Evolutionary conservation across 345 rosid species (phyloP).

Genomic region (Orychophragmus violaceus): DNA sequence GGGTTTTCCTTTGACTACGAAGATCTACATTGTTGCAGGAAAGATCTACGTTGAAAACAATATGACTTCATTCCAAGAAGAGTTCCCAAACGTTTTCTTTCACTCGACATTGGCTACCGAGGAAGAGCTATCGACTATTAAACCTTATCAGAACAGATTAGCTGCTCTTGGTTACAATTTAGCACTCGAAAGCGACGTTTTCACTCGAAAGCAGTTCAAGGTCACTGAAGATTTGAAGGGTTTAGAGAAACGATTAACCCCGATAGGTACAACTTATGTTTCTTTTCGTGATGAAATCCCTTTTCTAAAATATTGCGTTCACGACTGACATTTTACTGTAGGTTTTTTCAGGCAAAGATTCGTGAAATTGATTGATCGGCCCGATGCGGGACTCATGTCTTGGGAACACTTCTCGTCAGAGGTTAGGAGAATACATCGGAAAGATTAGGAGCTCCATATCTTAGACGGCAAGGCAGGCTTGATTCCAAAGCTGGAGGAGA

Average conservation of each 20-base stretch:
- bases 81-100: too few species aligned
- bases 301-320: neutral
- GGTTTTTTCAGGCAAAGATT: conserved; percentile 52
- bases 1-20: conserved; percentile 50
- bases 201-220: conserved; percentile 58
- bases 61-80: conserved; percentile 33
- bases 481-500: conserved; percentile 42
- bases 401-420: conserved; percentile 42
- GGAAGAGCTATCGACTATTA: conserved; percentile 42
- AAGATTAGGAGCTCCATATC: conserved; percentile 47
- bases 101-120: conserved; percentile 55
- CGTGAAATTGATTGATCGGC: too few species aligned
- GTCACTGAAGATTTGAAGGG: conserved; percentile 63
- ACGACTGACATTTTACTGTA: neutral
- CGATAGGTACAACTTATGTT: conserved; percentile 38
- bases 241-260: conserved; percentile 64
- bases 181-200: conserved; percentile 57
- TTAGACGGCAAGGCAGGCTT: conserved; percentile 28
- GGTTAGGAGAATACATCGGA: conserved; percentile 41
- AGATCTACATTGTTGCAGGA: conserved; percentile 71
- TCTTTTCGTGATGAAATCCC: neutral
- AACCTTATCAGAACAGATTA: conserved; percentile 39
- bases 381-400: conserved; percentile 38
- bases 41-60: conserved; percentile 47
- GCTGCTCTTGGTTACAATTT: too few species aligned